phyloP scores from a whole-genome alignment of 345 rosid genomes.

The Pugionium dolabratum region DNA sequence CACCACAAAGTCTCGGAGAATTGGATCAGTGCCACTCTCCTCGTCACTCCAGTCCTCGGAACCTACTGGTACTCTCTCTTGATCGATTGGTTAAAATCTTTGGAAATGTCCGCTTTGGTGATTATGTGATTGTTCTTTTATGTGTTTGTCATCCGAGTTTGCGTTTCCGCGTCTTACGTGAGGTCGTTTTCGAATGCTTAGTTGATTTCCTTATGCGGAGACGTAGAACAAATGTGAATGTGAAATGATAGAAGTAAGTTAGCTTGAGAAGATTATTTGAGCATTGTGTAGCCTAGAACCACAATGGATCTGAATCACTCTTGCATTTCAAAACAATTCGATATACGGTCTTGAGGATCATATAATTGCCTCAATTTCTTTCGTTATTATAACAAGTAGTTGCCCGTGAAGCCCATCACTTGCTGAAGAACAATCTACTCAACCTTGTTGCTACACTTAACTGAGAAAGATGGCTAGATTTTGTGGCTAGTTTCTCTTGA shows the following conservation, averaged over 20 bases:
- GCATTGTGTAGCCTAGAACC: neutral
- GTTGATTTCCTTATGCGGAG: too few species aligned
- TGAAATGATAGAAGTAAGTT: neutral
- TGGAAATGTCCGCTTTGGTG: conserved; percentile 12
- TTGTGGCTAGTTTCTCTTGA: neutral
- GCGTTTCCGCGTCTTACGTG: too few species aligned
- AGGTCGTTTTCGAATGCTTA: neutral
- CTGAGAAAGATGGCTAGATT: neutral
- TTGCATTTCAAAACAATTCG: neutral
- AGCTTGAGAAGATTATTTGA: conserved; percentile 4
- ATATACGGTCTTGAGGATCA: neutral
- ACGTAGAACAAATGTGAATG: neutral
- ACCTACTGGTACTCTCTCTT: conserved; percentile 51
- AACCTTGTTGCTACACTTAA: neutral
- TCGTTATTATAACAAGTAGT: neutral
- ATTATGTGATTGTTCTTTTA: conserved; percentile 23
- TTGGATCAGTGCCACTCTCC: conserved; percentile 77
- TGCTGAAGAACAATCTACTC: neutral
- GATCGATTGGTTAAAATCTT: neutral
- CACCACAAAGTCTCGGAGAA: conserved; percentile 83
- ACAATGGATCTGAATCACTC: neutral
- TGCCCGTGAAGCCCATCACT: neutral
- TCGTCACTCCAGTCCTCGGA: conserved; percentile 65
- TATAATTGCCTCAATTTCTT: neutral
- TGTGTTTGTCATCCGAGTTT: too few species aligned